Percentiles rank a stretch among this genome's conserved stretches.
Conservation (phyloP, 1,284 basidiomycete species). For the Singerocomus rubriflavus region DNA sequence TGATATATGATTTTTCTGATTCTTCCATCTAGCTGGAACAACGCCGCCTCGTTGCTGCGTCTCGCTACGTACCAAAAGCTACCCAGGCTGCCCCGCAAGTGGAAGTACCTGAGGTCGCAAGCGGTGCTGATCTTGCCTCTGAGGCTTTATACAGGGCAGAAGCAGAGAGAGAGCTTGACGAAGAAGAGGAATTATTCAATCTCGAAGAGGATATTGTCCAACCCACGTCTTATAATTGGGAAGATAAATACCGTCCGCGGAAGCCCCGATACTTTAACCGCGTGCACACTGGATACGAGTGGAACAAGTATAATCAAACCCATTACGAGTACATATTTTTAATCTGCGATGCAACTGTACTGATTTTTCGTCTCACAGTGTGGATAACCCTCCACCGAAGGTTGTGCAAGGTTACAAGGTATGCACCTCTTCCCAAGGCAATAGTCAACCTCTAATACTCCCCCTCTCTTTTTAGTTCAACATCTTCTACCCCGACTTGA, state of each 20-base stretch:
- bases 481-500: conserved; percentile 93
- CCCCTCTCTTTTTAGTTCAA: conserved; percentile 62
- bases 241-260: conserved; percentile 97
- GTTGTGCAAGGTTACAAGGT: conserved; percentile 98
- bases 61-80: conserved; percentile 81
- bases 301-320: conserved; percentile 99
- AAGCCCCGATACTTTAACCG: conserved; percentile 99
- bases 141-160: conserved; percentile 85
- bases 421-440: conserved; percentile 21
- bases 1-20: conserved; percentile 7
- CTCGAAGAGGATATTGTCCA: conserved; percentile 83
- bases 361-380: conserved; percentile 44
- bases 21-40: conserved; percentile 58
- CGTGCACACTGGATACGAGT: conserved; percentile 99
- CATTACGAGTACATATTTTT: conserved; percentile 86
- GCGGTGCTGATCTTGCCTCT: conserved; percentile 75
- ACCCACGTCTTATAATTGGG: conserved; percentile 91
- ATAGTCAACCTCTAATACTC: conserved; percentile 20
- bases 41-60: conserved; percentile 74
- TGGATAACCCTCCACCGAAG: conserved; percentile 96
- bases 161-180: conserved; percentile 89
- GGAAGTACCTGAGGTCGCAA: conserved; percentile 48
- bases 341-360: neutral
- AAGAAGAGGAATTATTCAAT: conserved; percentile 93
- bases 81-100: conserved; percentile 48